Conservation (phyloP, 177 flowering plant species). For the Vitis hybrid region DNA sequence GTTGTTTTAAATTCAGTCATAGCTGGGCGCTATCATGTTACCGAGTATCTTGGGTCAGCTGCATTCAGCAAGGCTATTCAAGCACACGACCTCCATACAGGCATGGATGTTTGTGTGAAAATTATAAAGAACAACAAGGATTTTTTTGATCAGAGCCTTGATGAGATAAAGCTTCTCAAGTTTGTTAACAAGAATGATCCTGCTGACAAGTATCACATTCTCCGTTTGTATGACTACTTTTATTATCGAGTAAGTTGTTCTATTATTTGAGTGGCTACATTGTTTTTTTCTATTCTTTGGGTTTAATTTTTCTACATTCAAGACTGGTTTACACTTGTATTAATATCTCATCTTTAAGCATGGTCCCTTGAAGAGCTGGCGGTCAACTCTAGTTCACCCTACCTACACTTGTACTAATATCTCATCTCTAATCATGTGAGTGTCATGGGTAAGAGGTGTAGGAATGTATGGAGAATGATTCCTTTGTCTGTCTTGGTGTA, state of each 20-base stretch:
- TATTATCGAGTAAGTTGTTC: conserved; percentile 80
- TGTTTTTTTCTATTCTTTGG: background rate
- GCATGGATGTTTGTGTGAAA: conserved; percentile 98
- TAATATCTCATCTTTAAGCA: too few relatives aligned
- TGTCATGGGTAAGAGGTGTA: too few relatives aligned
- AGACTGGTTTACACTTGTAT: too few relatives aligned
- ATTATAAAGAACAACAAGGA: conserved; percentile 98
- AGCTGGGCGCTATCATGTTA: conserved; percentile 98
- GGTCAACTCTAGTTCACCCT: too few relatives aligned
- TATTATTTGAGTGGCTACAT: background rate
- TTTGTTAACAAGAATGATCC: conserved; percentile 97
- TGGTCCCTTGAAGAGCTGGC: too few relatives aligned
- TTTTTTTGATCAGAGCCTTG: conserved; percentile 98
- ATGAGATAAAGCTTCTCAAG: conserved; percentile 98
- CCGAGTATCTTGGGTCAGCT: conserved; percentile 98
- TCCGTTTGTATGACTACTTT: conserved; percentile 93
- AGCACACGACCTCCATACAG: conserved; percentile 97
- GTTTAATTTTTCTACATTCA: too few relatives aligned
- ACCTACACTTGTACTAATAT: too few relatives aligned
- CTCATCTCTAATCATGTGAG: too few relatives aligned
- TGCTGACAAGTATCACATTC: conserved; percentile 89
- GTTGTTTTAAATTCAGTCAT: conserved; percentile 92
- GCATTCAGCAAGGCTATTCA: conserved; percentile 99
- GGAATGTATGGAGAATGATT: too few relatives aligned
- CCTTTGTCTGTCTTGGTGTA: too few relatives aligned